A percentile compares a stretch with the other conserved stretches of the same genome.
Conservation (phyloP, 257 asterid species). For the Ligustrum vulgare region DNA sequence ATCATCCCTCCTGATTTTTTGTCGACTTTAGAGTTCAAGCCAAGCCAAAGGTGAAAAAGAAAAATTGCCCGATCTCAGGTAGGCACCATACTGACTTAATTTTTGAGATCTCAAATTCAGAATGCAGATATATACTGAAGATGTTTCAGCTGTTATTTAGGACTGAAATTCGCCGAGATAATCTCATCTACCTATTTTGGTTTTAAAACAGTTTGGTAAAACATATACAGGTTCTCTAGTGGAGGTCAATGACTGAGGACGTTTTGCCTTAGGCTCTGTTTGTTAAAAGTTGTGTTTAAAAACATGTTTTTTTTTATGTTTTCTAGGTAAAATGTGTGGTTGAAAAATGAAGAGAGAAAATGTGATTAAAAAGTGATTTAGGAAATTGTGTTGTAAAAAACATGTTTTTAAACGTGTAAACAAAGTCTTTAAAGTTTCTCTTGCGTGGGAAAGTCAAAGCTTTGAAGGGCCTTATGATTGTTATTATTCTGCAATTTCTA, state of each 20-base stretch:
- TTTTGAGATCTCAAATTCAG: neutral
- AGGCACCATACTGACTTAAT: constrained; percentile 11
- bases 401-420: too few relatives aligned
- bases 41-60: constrained; percentile 15
- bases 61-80: constrained; percentile 9
- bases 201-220: neutral
- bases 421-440: neutral
- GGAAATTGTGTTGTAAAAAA: too few relatives aligned
- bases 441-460: neutral
- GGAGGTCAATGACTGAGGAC: neutral
- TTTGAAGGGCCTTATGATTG: neutral
- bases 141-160: constrained; percentile 1
- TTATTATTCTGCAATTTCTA: neutral
- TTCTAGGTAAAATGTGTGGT: too few relatives aligned
- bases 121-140: constrained; percentile 6
- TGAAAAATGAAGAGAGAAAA: too few relatives aligned
- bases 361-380: too few relatives aligned
- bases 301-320: too few relatives aligned
- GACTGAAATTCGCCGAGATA: neutral
- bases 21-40: neutral
- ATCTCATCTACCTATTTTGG: neutral
- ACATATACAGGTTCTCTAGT: neutral
- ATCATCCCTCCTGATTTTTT: neutral
- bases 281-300: too few relatives aligned
- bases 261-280: too few relatives aligned